A percentile compares a stretch with the other conserved stretches of the same genome.
Evolutionary conservation across 192 early-diverging fungal genomes (phyloP).

Genomic region (Rhizophlyctis rosea): DNA sequence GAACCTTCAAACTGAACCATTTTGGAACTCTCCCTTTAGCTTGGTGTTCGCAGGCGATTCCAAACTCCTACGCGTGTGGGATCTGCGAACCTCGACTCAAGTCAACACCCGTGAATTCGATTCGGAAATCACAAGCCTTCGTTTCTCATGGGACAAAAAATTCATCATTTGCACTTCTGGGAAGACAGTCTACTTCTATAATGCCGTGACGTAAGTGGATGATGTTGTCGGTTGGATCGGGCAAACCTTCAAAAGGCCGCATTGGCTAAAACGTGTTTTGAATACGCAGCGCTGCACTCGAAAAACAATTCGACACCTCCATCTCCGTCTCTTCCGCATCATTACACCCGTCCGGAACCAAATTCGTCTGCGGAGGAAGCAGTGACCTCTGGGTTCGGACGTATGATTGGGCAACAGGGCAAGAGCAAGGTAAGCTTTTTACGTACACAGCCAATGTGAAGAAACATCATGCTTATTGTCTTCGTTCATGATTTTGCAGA

Average conservation of each 20-base stretch:
- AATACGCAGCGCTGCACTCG: conserved; percentile 31
- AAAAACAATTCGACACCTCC: conserved; percentile 29
- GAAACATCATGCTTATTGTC: background rate
- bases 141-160: conserved; percentile 69
- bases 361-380: conserved; percentile 77
- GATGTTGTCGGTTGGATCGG: conserved; percentile 1
- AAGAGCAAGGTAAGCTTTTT: conserved; percentile 52
- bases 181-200: conserved; percentile 70
- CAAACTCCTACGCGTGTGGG: conserved; percentile 60
- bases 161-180: conserved; percentile 78
- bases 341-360: conserved; percentile 72
- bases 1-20: background rate
- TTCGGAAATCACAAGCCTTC: conserved; percentile 67
- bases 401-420: conserved; percentile 74
- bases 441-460: conserved; percentile 1
- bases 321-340: conserved; percentile 74
- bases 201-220: conserved; percentile 57
- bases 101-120: conserved; percentile 63
- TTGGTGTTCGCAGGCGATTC: conserved; percentile 47
- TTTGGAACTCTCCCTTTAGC: conserved; percentile 2
- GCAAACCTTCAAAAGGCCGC: background rate
- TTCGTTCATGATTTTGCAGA: conserved; percentile 27
- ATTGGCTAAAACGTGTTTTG: conserved; percentile 14
- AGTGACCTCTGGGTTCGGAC: conserved; percentile 82
- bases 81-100: conserved; percentile 64